A percentile compares a stretch with the other conserved stretches of the same genome.
Conservation (phyloP, 257 asterid species). For the Osmanthus fragrans region DNA sequence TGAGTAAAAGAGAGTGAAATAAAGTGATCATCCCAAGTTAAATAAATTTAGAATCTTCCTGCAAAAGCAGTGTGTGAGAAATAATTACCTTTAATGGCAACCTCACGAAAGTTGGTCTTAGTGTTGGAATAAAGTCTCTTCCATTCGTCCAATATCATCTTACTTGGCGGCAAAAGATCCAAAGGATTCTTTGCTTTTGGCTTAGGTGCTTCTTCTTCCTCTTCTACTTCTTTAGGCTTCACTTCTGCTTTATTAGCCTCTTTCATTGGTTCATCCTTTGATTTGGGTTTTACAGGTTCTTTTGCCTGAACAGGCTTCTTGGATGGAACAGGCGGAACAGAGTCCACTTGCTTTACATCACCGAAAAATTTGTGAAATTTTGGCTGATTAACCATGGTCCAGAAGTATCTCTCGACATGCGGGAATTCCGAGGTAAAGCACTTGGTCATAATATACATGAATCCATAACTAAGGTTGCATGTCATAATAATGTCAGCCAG, state of each 20-base stretch:
- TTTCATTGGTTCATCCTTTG: conserved; percentile 61
- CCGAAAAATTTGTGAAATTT: conserved; percentile 60
- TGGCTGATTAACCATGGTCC: conserved; percentile 83
- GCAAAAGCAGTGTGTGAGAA: neutral
- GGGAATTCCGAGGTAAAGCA: conserved; percentile 78
- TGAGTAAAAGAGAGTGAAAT: neutral
- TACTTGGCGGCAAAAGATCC: conserved; percentile 93
- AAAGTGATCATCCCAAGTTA: neutral
- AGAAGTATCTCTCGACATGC: conserved; percentile 80
- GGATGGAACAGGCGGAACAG: conserved; percentile 61
- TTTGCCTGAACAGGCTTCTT: conserved; percentile 53
- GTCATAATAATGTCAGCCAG: conserved; percentile 68
- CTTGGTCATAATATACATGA: conserved; percentile 56
- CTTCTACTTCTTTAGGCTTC: conserved; percentile 47
- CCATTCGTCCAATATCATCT: conserved; percentile 92
- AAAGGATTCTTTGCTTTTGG: conserved; percentile 88
- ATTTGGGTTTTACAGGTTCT: conserved; percentile 63
- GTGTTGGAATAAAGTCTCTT: conserved; percentile 98
- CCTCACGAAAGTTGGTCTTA: conserved; percentile 94
- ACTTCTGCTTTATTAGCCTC: conserved; percentile 58
- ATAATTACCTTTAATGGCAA: conserved; percentile 72
- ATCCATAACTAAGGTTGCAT: conserved; percentile 63
- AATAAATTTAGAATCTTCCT: neutral
- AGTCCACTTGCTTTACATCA: conserved; percentile 54
- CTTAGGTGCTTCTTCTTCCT: conserved; percentile 81